These are phyloP conservation scores for Colletotrichum brevisporum DNA, from an alignment of 2,329 filamentous ascomycete genomes.

Conservation along the genomic window DNA sequence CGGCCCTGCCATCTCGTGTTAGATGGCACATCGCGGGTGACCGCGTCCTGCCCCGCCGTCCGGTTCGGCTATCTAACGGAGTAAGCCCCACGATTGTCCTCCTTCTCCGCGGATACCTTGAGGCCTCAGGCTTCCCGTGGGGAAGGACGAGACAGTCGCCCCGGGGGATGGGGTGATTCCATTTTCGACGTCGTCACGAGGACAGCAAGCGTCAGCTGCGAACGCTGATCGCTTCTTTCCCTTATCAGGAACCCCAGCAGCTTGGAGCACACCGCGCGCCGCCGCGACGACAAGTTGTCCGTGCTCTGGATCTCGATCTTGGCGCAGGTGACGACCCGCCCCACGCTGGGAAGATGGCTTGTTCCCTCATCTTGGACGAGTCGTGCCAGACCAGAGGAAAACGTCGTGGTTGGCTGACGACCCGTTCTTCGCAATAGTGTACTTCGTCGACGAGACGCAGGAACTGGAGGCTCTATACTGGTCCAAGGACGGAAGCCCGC, in stretches of 20 bases:
- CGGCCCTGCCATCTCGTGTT: slow-evolving; percentile 6
- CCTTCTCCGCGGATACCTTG: neutral
- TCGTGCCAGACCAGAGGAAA: neutral
- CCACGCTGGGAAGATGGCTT: neutral
- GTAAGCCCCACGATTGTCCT: slow-evolving; percentile 7
- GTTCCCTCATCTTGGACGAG: neutral
- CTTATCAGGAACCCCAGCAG: slow-evolving; percentile 21
- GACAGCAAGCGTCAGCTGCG: neutral
- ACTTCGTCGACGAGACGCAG: slow-evolving; percentile 36
- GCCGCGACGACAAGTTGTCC: too few species aligned
- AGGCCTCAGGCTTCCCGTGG: too few species aligned
- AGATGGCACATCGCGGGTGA: too few species aligned
- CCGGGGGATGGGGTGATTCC: neutral
- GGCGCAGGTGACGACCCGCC: neutral
- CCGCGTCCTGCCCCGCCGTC: slow-evolving; percentile 15
- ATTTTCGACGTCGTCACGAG: slow-evolving; percentile 19
- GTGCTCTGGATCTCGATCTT: neutral
- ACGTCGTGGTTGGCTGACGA: slow-evolving; percentile 6
- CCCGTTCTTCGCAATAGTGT: slow-evolving; percentile 5
- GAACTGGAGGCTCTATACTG: slow-evolving; percentile 35
- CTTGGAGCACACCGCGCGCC: neutral
- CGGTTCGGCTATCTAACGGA: slow-evolving; percentile 28
- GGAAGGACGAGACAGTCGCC: too few species aligned
- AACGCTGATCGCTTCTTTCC: slow-evolving; percentile 26
- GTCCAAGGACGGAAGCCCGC: slow-evolving; percentile 16